Conservation (phyloP, 2,329 filamentous ascomycete species). For the Chaetomiaceae sp. region DNA sequence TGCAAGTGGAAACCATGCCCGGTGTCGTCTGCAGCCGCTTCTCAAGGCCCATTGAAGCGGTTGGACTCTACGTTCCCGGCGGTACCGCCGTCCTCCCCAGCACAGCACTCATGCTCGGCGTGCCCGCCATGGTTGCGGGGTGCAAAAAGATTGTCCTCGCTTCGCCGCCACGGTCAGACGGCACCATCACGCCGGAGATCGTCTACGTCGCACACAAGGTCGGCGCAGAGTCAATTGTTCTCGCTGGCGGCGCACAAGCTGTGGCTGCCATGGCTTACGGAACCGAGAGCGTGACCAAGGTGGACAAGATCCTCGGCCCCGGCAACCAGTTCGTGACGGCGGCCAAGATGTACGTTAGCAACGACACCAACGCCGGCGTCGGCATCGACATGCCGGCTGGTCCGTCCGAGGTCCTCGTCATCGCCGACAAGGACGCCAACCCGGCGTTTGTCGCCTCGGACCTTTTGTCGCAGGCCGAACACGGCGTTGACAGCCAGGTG, state of each 20-base stretch:
- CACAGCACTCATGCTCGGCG: constrained; percentile 95
- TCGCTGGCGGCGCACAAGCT: constrained; percentile 92
- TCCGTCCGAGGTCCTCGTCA: constrained; percentile 92
- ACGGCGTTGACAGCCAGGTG: constrained; percentile 94
- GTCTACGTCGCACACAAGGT: constrained; percentile 97
- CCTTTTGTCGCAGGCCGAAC: constrained; percentile 90
- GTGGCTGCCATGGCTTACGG: constrained; percentile 97
- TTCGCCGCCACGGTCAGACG: constrained; percentile 83
- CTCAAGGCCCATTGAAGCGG: constrained; percentile 83
- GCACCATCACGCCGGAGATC: constrained; percentile 90
- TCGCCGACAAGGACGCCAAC: constrained; percentile 83
- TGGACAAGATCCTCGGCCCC: constrained; percentile 97
- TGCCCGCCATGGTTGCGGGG: constrained; percentile 94
- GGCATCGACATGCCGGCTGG: constrained; percentile 98
- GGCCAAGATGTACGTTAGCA: constrained; percentile 96
- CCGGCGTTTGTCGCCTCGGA: constrained; percentile 95
- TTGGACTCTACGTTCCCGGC: constrained; percentile 94
- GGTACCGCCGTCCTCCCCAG: constrained; percentile 96
- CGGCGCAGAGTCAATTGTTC: constrained; percentile 89
- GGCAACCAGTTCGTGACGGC: constrained; percentile 99
- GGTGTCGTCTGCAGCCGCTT: constrained; percentile 94
- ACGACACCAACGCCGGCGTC: constrained; percentile 92
- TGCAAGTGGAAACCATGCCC: constrained; percentile 94
- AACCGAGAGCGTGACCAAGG: constrained; percentile 88
- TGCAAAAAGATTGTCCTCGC: constrained; percentile 94